Base-by-base conservation (phyloP, 2,329 filamentous ascomycete genomes). In the Ilyonectria destructans region DNA sequence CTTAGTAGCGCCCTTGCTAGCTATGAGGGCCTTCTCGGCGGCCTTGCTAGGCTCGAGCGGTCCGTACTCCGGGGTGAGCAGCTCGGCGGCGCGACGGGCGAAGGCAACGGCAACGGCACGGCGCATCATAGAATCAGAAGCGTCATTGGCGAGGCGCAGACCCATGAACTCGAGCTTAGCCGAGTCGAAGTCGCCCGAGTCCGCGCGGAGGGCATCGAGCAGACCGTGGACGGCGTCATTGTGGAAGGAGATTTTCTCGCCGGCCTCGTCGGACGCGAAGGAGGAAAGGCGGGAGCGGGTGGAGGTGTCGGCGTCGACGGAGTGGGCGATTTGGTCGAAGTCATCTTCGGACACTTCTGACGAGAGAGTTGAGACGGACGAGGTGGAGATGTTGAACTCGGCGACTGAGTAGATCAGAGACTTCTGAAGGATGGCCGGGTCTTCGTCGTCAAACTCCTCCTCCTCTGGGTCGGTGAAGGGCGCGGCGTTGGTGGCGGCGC, bases 91-190 rank as follows among this genome's bases (percentile, higher is more conserved):
- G 65, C 93, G 92, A 76, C 93, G 94, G 75, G 94, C 92, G 78
- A 98, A 96, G 1, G 95, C 93, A 2, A 92, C 90, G 2, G 94
- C 94, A 26, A 98, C 91, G 17, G 96, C 95, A 37, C 92, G 91
- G 51, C 96, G 93, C 77, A 98, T 93, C 80, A 96, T 93, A 71
- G 92, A 88, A 77, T 97, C 96, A 1, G 94, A 95, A 2, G 96
- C 96, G 77, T 98, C 94, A 76, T 93, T 94, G 62, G 92, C 92
- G 80, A 99, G 93, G 12, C 96, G 92, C n/a, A 98, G 86, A 54
- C 94, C 93, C 85, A 95, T 97, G 70, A 99, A 93, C 80, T 99
- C 96, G 37, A 98, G 89, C 79, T 96, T 94, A 57, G 90, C 89
- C 2, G 86, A 86, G 76, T 97, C 95, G 71, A 97, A 96, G 78